Conservation (phyloP, 148 eudicot species). For the Camellia sinensis region DNA sequence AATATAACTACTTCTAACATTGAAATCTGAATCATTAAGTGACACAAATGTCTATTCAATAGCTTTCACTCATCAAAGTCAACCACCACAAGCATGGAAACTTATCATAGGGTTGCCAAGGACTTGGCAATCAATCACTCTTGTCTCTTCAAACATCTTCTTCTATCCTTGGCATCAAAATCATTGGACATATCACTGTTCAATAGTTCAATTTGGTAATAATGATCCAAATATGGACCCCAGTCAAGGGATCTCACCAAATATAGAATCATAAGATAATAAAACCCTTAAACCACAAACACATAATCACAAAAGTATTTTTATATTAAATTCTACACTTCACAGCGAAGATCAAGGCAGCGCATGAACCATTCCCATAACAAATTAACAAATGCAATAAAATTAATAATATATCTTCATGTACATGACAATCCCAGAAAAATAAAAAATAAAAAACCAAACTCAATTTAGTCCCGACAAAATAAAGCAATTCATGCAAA, state of each 20-base stretch:
- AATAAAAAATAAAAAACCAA: not conserved
- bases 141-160: not conserved
- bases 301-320: not conserved
- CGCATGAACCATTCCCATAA: not conserved
- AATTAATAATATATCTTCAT: not conserved
- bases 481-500: not conserved
- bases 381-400: not conserved
- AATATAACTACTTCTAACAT: not conserved
- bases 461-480: not conserved
- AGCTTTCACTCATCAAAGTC: not conserved
- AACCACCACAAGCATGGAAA: no score
- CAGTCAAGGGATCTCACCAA: not conserved
- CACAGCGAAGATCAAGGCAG: not conserved
- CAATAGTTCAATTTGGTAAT: not conserved
- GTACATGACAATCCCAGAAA: no score
- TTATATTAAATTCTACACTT: not conserved
- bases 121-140: not conserved
- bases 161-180: not conserved
- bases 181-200: not conserved
- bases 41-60: not conserved
- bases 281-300: not conserved
- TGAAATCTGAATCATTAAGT: not conserved
- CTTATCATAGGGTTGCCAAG: not conserved
- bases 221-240: not conserved
- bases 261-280: not conserved